Percentiles rank a stretch among this genome's conserved stretches.
Conservation (phyloP, 257 asterid species). For the Thymus quinquecostatus region DNA sequence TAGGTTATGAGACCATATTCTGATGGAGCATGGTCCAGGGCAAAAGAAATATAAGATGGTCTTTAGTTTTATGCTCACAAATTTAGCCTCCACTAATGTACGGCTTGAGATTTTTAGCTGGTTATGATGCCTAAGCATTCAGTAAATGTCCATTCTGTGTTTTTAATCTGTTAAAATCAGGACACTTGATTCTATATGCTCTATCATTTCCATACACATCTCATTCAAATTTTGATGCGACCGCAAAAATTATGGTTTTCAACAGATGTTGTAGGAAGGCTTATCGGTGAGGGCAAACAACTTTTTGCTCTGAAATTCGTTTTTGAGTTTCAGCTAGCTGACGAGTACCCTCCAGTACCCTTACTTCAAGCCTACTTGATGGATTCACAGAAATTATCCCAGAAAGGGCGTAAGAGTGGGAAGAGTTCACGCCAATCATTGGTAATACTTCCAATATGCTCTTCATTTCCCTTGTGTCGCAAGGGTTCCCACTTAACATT, state of each 20-base stretch:
- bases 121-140: constrained; percentile 2
- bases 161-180: background rate
- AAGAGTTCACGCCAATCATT: constrained; percentile 47
- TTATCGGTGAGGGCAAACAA: constrained; percentile 54
- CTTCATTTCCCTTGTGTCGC: constrained; percentile 16
- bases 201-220: constrained; percentile 3
- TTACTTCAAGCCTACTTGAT: constrained; percentile 48
- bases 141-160: background rate
- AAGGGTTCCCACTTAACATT: background rate
- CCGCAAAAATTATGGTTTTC: constrained; percentile 26
- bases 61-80: background rate
- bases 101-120: constrained; percentile 21
- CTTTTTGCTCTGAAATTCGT: constrained; percentile 65
- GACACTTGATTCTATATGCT: constrained; percentile 17
- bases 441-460: constrained; percentile 36
- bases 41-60: background rate
- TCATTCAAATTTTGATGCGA: constrained; percentile 24
- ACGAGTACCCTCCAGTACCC: constrained; percentile 69
- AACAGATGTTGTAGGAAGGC: constrained; percentile 58
- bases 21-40: background rate
- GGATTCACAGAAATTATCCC: constrained; percentile 49
- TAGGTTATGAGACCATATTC: background rate
- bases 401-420: constrained; percentile 49
- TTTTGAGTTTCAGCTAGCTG: constrained; percentile 56
- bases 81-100: background rate